Percentiles rank a stretch among this genome's conserved stretches.
These are phyloP conservation scores for Amphichorda felina DNA, from an alignment of 2,329 filamentous ascomycete species.

Conservation along the genomic window DNA sequence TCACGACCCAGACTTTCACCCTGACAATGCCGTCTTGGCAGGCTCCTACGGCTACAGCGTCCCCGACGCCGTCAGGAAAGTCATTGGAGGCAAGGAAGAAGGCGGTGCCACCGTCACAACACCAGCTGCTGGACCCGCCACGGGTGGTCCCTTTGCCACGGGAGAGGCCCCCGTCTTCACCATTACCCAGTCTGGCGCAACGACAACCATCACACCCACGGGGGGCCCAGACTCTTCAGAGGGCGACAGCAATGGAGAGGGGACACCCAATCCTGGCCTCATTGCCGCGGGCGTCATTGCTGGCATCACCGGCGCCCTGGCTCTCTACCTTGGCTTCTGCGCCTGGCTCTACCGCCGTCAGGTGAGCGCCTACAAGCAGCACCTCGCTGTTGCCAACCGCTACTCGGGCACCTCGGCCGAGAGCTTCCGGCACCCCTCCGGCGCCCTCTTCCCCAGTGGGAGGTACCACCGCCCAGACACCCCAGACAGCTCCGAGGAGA, in stretches of 20 bases:
- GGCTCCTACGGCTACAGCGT: constrained; percentile 41
- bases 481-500: constrained; percentile 7
- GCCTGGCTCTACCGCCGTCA: constrained; percentile 64
- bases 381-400: constrained; percentile 53
- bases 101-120: constrained; percentile 41
- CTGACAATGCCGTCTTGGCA: constrained; percentile 30
- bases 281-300: constrained; percentile 46
- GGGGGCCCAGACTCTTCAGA: constrained; percentile 23
- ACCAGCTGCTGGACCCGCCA: constrained; percentile 40
- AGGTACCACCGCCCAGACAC: constrained; percentile 4
- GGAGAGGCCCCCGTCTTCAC: constrained; percentile 61
- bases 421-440: constrained; percentile 9
- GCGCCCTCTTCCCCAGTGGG: neutral
- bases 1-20: constrained; percentile 42
- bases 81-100: constrained; percentile 35
- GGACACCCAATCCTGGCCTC: constrained; percentile 16
- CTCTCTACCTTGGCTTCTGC: constrained; percentile 58
- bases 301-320: constrained; percentile 49
- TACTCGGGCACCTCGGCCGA: constrained; percentile 33
- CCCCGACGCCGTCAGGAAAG: constrained; percentile 34
- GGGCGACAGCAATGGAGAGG: constrained; percentile 14
- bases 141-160: constrained; percentile 58
- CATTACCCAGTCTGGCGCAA: constrained; percentile 36
- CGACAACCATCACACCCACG: constrained; percentile 31
- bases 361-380: constrained; percentile 56